Percentiles rank a stretch among this genome's conserved stretches.
Conservation (phyloP, 2,329 filamentous ascomycete genomes). For the Stagonosporopsis cucurbitacearum region DNA sequence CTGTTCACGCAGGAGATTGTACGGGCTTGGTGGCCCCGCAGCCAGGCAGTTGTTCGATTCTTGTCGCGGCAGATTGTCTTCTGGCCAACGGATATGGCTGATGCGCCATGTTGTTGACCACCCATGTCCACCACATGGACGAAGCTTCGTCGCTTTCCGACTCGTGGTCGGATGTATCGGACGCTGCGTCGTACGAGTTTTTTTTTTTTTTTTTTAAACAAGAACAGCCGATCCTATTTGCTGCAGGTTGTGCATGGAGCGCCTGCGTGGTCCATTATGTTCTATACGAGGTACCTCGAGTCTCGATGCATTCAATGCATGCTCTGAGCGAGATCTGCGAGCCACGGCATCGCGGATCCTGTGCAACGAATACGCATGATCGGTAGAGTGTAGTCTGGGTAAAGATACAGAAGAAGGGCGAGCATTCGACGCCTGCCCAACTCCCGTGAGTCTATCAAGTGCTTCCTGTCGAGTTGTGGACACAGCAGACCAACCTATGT, state of each 20-base stretch:
- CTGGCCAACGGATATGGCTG: background rate
- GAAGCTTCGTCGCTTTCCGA: background rate
- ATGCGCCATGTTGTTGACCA: background rate
- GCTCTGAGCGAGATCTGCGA: constrained; percentile 3
- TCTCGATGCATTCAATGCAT: background rate
- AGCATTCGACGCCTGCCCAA: background rate
- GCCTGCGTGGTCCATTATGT: background rate
- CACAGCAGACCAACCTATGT: background rate
- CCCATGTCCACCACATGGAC: constrained; percentile 1
- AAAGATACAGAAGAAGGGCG: background rate
- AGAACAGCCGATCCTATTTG: background rate
- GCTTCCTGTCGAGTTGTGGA: background rate
- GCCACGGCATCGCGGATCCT: background rate
- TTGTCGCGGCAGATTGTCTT: background rate
- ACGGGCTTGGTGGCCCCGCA: background rate
- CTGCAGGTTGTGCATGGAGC: background rate
- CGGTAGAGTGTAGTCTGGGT: background rate
- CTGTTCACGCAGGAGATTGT: background rate
- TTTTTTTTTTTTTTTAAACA: no score
- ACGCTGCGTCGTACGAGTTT: background rate
- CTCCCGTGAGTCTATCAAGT: background rate
- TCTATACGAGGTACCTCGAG: background rate
- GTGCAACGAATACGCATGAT: background rate
- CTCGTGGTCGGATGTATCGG: background rate
- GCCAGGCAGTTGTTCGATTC: background rate